Evolutionary conservation across 768 basidiomycete species (phyloP).

Genomic region (Boletus barrowsii): DNA sequence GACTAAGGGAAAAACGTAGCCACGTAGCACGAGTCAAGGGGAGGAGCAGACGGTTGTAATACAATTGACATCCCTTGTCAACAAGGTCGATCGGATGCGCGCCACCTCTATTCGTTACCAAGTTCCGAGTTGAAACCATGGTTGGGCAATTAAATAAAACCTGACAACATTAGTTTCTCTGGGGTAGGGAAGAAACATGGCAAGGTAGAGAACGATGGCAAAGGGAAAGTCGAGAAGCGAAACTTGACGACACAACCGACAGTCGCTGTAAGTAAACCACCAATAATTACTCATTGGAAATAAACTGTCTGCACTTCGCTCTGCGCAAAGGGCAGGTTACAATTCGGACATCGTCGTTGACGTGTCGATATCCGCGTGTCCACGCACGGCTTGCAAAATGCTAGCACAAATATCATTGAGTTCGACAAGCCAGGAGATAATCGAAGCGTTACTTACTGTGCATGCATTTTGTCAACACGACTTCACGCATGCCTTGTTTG

Average conservation of each 20-base stretch:
- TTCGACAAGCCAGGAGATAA: too few species aligned
- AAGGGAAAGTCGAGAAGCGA: too few species aligned
- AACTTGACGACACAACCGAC: background rate
- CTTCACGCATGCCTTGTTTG: constrained; percentile 69
- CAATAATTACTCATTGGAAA: constrained; percentile 42
- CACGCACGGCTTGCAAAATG: constrained; percentile 82
- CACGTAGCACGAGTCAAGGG: too few species aligned
- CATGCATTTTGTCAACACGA: constrained; percentile 85
- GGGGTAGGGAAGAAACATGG: too few species aligned
- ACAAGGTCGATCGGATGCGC: too few species aligned
- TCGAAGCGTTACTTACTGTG: constrained; percentile 61
- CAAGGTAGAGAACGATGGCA: background rate
- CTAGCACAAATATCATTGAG: constrained; percentile 35
- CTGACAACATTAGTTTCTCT: background rate
- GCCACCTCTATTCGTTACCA: too few species aligned
- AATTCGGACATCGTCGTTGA: constrained; percentile 93
- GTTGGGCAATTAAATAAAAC: background rate
- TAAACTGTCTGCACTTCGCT: constrained; percentile 74
- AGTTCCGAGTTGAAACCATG: too few species aligned
- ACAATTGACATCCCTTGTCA: too few species aligned
- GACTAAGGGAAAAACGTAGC: too few species aligned
- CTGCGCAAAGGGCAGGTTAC: constrained; percentile 75
- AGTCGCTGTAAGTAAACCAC: background rate
- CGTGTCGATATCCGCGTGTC: constrained; percentile 85
- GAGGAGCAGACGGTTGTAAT: too few species aligned